Base-by-base conservation (phyloP, 1,284 basidiomycete genomes). In the Hemileccinum hortonii region DNA sequence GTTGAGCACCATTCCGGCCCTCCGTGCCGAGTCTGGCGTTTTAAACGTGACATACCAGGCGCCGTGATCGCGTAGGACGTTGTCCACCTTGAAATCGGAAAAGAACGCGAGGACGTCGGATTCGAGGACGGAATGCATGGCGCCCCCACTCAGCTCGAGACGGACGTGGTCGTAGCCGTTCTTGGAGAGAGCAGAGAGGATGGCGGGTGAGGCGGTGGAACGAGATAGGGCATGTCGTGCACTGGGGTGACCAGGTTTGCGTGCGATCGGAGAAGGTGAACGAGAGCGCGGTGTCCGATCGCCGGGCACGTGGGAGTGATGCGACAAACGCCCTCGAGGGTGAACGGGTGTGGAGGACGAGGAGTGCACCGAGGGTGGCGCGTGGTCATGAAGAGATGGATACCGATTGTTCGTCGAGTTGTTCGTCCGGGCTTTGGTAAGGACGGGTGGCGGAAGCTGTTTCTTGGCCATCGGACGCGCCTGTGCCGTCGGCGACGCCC, bases 31-130 rank as follows among this genome's bases (percentile, higher is more conserved):
- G 54, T 82, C 81, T 1, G 72, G 64, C 7, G 79, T 78, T 44
- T 73, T 63, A 61, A 91, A 91, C 4, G 86, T 86, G 54, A 89
- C 78, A 61, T 87, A 90, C 75, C 86, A 83, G 12, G 80, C 84
- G 9, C 73, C 71, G 47, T 80, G 77, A 64, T 90, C 87, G 55
- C 81, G 80, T 2, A 90, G 71, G 24, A 90, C 86, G 75, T 80
- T 78, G 52, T 89, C 84, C 35, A 86, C 75, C 53, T 80, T 74
- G 66, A 89, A 87, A 39, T 76, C 81, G 21, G 75, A 73, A 62
- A 89, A 84, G 58, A 84, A 84, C 41, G 63, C 66, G 54, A 69
- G 61, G 19, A 91, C 80, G 49, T 87, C 84, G 33, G 82, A 82
- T 61, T 88, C 85, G 51, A 73, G 70, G 38, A 85, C 78, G n/a